phyloP scores from a whole-genome alignment of 139 green algal species.

The Chlorella sp. region DNA sequence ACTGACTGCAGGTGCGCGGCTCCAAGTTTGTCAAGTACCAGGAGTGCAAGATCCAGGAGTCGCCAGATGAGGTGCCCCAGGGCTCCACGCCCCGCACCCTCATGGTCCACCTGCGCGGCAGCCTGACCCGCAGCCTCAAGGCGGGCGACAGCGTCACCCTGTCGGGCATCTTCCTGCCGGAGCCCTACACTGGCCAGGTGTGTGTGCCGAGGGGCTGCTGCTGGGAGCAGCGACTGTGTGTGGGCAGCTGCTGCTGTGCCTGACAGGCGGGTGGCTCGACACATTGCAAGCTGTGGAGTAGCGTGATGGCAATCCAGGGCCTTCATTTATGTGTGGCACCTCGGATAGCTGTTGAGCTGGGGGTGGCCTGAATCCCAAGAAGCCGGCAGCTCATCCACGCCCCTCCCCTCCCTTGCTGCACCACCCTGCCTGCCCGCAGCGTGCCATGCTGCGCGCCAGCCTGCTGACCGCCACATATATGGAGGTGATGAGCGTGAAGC shows the following conservation, averaged over 20 bases:
- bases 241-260: too few relatives aligned
- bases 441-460: slow-evolving; percentile 59
- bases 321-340: too few relatives aligned
- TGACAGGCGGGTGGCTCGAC: too few relatives aligned
- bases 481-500: slow-evolving; percentile 77
- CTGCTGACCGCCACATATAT: slow-evolving; percentile 94
- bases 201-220: too few relatives aligned
- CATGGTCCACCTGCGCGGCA: slow-evolving; percentile 87
- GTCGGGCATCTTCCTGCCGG: slow-evolving; percentile 93
- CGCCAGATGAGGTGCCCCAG: slow-evolving; percentile 74
- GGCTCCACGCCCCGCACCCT: slow-evolving; percentile 93
- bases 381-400: too few relatives aligned
- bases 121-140: slow-evolving; percentile 88
- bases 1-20: slow-evolving; percentile 82
- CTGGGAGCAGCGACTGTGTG: too few relatives aligned
- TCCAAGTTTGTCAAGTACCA: slow-evolving; percentile 97
- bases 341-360: too few relatives aligned
- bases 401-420: too few relatives aligned
- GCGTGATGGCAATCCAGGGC: too few relatives aligned
- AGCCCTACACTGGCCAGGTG: slow-evolving; percentile 80
- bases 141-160: slow-evolving; percentile 89
- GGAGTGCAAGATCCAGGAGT: slow-evolving; percentile 82
- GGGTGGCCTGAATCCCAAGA: too few relatives aligned
- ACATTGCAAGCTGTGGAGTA: too few relatives aligned
- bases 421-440: not conserved